Evolutionary conservation across 495 filamentous ascomycete species (phyloP), one percentile per base, ranked within the genome.

Genomic region (Hypomontagnella monticulosa): DNA sequence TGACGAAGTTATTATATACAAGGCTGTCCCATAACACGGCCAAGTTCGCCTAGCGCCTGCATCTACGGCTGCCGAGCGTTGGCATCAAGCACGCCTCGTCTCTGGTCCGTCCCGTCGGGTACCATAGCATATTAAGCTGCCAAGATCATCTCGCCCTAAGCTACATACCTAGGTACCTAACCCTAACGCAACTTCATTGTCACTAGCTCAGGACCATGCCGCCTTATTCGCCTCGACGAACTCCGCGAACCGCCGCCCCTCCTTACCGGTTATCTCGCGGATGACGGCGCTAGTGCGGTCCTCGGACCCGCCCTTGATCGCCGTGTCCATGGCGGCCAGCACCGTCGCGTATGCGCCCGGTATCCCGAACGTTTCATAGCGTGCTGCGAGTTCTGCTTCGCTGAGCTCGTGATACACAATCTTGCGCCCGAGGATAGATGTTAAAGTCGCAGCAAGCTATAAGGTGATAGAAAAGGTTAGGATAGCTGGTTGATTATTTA

Each of bases 321-420:
- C 44, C 19, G 69, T 72, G 34, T 83, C 79, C 65, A 83, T 38
- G 12, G 57, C 57, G 36, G 71, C 69, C 44, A 83, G 50, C 52
- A 77, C 63, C 36, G 53, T 40, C 0, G 78, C 71, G 36, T 75
- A 79, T n/a, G 72, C 57, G 16, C 63, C 71, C 18, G 78, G 70
- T 40, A 80, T 55, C 14, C 80, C 80, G 23, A 61, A 46, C 1
- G 33, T 7, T 41, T 48, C 18, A 16, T 71, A 61, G 0, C 62
- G 57, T 60, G 68, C 52, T 19, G 69, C 69, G 1, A 76, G 49
- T 36, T 79, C 75, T 0, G 61, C 57, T 19, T 71, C 68, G 7
- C 58, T 67, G n/a, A 84, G 51, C 47, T 81, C 78, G 15, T 78
- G 71, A 60, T 85, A 80, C 9, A 73, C 74, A 41, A 85, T 78